These are phyloP conservation scores for Hanseniaspora lachancei DNA, from an alignment of 805 yeast species.

Conservation along the genomic window DNA sequence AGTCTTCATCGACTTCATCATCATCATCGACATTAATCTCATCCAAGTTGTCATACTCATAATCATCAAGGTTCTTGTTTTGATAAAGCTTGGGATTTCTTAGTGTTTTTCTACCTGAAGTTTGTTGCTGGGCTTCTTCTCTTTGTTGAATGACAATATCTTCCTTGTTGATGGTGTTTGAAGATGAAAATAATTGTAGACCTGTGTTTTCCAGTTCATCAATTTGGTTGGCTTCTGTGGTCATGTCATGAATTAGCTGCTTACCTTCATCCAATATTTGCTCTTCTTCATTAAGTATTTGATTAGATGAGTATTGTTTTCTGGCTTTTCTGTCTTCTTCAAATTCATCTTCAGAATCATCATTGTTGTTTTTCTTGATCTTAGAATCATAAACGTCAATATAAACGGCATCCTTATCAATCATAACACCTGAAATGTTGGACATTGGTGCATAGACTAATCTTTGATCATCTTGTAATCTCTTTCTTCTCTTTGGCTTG, in stretches of 20 bases:
- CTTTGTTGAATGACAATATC: conserved; percentile 28
- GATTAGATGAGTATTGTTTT: conserved; percentile 12
- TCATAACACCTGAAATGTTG: conserved; percentile 95
- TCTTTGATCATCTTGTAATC: conserved; percentile 88
- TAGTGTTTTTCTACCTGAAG: conserved; percentile 51
- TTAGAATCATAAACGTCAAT: conserved; percentile 40
- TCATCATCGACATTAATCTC: conserved; percentile 35
- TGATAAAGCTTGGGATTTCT: conserved; percentile 53
- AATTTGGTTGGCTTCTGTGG: conserved; percentile 28
- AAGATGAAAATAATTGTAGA: conserved; percentile 56
- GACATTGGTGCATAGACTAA: conserved; percentile 98
- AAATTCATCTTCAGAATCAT: conserved; percentile 56
- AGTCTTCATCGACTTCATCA: conserved; percentile 29
- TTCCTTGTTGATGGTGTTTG: conserved; percentile 37
- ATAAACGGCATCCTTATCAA: conserved; percentile 95
- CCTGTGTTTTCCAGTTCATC: conserved; percentile 57
- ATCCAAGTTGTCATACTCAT: conserved; percentile 36
- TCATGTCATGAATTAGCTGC: conserved; percentile 52
- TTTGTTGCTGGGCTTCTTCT: conserved; percentile 23
- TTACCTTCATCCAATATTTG: conserved; percentile 53
- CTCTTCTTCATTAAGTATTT: conserved; percentile 7
- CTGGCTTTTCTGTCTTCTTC: conserved; percentile 12
- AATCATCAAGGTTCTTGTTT: conserved; percentile 35
- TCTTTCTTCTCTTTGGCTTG: conserved; percentile 69
- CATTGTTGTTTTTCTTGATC: conserved; percentile 29